Evolutionary conservation across 495 filamentous ascomycete genomes (phyloP).

Genomic region (Apiosordaria backusii): DNA sequence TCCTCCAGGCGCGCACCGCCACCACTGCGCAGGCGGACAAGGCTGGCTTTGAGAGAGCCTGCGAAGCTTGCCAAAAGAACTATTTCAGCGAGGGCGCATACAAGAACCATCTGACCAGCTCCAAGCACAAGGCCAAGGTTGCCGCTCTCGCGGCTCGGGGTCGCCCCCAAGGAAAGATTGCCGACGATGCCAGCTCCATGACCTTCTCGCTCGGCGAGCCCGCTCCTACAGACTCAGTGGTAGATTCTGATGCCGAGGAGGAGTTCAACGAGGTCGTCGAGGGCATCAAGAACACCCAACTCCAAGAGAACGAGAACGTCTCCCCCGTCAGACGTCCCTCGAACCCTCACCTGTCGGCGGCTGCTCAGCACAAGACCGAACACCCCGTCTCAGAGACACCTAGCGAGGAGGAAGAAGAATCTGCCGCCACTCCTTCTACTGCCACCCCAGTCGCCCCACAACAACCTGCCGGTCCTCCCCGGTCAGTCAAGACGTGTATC

Average conservation of each 20-base stretch:
- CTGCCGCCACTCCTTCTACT: conserved; percentile 30
- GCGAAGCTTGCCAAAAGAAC: conserved; percentile 79
- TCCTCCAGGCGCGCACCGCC: conserved; percentile 83
- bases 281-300: conserved; percentile 66
- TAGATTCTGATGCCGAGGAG: conserved; percentile 63
- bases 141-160: conserved; percentile 30
- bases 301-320: conserved; percentile 59
- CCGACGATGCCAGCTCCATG: conserved; percentile 77
- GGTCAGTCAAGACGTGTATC: conserved; percentile 65
- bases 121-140: conserved; percentile 78
- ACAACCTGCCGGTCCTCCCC: conserved; percentile 22
- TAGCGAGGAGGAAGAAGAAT: conserved; percentile 34
- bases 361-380: conserved; percentile 41
- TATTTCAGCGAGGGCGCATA: conserved; percentile 97
- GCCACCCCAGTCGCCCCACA: conserved; percentile 23
- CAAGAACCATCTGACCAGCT: conserved; percentile 85
- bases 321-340: conserved; percentile 53
- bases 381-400: conserved; percentile 34
- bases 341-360: conserved; percentile 53
- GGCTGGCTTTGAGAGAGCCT: conserved; percentile 82
- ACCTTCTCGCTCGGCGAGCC: conserved; percentile 88
- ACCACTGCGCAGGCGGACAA: conserved; percentile 80
- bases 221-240: conserved; percentile 45
- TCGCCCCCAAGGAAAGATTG: conserved; percentile 30
- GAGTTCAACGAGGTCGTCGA: conserved; percentile 78